phyloP scores from a whole-genome alignment of 2,329 filamentous ascomycete species.

The Onygenales sp. region DNA sequence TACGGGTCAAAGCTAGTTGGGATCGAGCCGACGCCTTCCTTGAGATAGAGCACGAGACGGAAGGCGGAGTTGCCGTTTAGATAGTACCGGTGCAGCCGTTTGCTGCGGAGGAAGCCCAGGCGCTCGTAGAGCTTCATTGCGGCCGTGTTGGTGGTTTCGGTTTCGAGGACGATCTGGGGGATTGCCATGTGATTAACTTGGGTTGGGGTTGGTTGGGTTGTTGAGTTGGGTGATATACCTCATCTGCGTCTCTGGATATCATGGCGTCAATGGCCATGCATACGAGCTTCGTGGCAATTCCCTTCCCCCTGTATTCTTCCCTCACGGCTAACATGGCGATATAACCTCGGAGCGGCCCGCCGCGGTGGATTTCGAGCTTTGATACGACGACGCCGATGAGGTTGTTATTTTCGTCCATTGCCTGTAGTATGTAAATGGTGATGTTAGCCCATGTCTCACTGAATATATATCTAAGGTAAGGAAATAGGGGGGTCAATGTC shows the following conservation, averaged over 20 bases:
- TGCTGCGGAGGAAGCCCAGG: conserved; percentile 82
- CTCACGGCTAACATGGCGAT: conserved; percentile 98
- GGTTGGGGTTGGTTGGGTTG: background rate
- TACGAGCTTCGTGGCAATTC: conserved; percentile 85
- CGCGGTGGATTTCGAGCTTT: conserved; percentile 84
- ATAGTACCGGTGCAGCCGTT: conserved; percentile 90
- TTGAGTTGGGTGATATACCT: conserved; percentile 38
- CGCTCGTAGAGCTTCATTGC: conserved; percentile 90
- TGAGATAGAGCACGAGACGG: conserved; percentile 72
- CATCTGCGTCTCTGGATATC: conserved; percentile 73
- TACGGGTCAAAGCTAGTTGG: conserved; percentile 27
- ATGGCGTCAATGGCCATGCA: conserved; percentile 84
- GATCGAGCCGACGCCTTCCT: conserved; percentile 44
- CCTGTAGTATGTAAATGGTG: conserved; percentile 25
- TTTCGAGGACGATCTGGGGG: conserved; percentile 72
- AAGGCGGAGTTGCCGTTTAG: conserved; percentile 94
- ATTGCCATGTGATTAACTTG: background rate
- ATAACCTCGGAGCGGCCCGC: conserved; percentile 81
- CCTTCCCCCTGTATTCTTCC: conserved; percentile 67
- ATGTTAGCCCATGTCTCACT: background rate
- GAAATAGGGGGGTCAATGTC: no score
- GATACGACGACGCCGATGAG: conserved; percentile 88
- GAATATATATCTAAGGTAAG: no score
- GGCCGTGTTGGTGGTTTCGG: conserved; percentile 82
- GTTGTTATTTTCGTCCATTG: conserved; percentile 40